phyloP scores from a whole-genome alignment of 305 asterid species.

The Petunia hybrid region DNA sequence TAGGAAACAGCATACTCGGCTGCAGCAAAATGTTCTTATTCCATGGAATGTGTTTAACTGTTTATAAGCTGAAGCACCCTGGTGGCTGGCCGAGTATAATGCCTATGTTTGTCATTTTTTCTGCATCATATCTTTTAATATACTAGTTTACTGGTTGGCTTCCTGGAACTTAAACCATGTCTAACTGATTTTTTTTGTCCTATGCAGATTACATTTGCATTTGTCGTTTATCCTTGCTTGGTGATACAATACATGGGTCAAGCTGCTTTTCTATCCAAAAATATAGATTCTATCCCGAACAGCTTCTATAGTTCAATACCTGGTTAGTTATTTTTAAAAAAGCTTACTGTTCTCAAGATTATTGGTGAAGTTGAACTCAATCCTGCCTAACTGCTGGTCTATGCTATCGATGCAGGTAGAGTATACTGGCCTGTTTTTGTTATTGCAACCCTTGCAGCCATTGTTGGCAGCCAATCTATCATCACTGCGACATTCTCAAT shows the following conservation, averaged over 20 bases:
- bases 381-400: slow-evolving; percentile 13
- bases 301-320: slow-evolving; percentile 89
- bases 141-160: slow-evolving; percentile 12
- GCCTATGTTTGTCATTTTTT: neutral
- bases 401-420: slow-evolving; percentile 51
- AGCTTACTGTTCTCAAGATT: slow-evolving; percentile 11
- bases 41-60: neutral
- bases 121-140: slow-evolving; percentile 22
- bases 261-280: slow-evolving; percentile 90
- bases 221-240: slow-evolving; percentile 85
- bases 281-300: slow-evolving; percentile 56
- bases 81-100: neutral
- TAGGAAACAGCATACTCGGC: neutral
- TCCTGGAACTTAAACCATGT: slow-evolving; percentile 15
- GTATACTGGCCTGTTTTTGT: slow-evolving; percentile 75
- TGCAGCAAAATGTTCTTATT: neutral
- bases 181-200: slow-evolving; percentile 36
- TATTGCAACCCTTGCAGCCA: slow-evolving; percentile 68
- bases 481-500: slow-evolving; percentile 78
- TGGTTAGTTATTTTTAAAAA: slow-evolving; percentile 57
- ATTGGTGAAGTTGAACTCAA: neutral
- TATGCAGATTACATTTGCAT: slow-evolving; percentile 82
- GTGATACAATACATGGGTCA: slow-evolving; percentile 99
- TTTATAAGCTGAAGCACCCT: slow-evolving; percentile 15
- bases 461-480: slow-evolving; percentile 77